Base-by-base conservation (phyloP, 257 asterid species). In the Apocynum venetum region DNA sequence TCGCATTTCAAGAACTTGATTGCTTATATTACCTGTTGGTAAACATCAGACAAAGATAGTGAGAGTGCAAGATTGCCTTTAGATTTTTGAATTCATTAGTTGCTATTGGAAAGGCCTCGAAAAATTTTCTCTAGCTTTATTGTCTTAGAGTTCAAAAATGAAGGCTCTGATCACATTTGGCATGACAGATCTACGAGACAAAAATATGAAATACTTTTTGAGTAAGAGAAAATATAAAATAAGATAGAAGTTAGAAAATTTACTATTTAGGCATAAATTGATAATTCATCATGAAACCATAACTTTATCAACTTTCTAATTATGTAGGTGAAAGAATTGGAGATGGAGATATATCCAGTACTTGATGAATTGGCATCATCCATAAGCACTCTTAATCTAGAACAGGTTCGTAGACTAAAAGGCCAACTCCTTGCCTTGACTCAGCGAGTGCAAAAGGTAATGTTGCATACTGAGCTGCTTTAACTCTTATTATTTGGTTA, bases 341-440 rank as follows among this genome's bases (percentile, higher is more conserved):
- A 96, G 85, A 70, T 84, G 83, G 98, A 93, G 89, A 86, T 96
- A 72, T 81, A 91, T 84, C 99, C 99, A 0, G 94, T 96, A 86
- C 96, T 96, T 49, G 99, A 96, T 69, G 97, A 96, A 75, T 81
- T 96, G 84, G 92, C 99, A 41, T 81, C 92, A 73, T 88, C 99
- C 56, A 91, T 96, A 71, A 96, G 91, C 91, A 96, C 99, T 83
- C 86, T 87, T 82, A 96, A 93, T 85, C 87, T 96, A 66, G 99
- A 96, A 88, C 97, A 95, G 12, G 99, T 93, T 36, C 98, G 99
- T 67, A 90, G 97, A 81, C 92, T 91, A 88, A 96, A 96, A 85
- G 99, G 98, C 48, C 89, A 91, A 68, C 97, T 96, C 71, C 97
- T 96, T 78, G 97, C 97, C 43, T 85, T 95, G 87, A 93, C 99